Base-by-base conservation (phyloP, 805 yeast species). In the Zygosaccharomyces bisporus region DNA sequence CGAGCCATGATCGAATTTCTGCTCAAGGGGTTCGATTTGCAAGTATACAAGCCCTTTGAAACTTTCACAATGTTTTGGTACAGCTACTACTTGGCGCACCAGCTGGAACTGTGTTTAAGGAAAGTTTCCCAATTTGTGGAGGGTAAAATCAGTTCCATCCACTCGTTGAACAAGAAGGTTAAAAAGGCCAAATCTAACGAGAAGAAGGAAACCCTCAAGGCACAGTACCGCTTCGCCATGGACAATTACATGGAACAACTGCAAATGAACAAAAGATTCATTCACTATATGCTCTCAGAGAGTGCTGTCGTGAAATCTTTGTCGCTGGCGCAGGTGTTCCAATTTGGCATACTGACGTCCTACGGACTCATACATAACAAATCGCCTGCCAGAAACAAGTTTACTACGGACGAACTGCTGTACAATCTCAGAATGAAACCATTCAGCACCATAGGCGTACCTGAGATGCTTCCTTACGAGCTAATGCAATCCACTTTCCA, bases 401-500 rank as follows among this genome's bases (percentile, higher is more conserved):
- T 61, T 27, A 52, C 62, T 30, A 51, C 60, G 18, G 51, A 60
- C 19, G 57, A 62, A 39, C 38, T 58, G 29, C 58, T 76, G 13
- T 81, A 74, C 57, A 66, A 73, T 7, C 66, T 88, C 36, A 76
- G 95, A 52, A 74, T 87, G 76, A 88, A 87, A 60, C 80, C 93
- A 3, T 86, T 84, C 68, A 76, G 83, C 17, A 76, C 88, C 0
- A 83, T 89, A 16, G 95, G 95, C 0, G 79, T 80, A 8, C 96
- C 96, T 1, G 74, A 72, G 21, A 55, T 78, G 33, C 89, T 91
- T 2, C 58, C 70, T 0, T 81, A 65, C 52, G 63, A 53, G 1
- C 34, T 51, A 2, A 60, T 65, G 41, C 51, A 53, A 21, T 47
- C 47, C 17, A 56, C 61, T 3, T 24, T 66, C 4, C 27, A 50